Evolutionary conservation across 495 filamentous ascomycete species (phyloP).

Genomic region (Neurospora africana): DNA sequence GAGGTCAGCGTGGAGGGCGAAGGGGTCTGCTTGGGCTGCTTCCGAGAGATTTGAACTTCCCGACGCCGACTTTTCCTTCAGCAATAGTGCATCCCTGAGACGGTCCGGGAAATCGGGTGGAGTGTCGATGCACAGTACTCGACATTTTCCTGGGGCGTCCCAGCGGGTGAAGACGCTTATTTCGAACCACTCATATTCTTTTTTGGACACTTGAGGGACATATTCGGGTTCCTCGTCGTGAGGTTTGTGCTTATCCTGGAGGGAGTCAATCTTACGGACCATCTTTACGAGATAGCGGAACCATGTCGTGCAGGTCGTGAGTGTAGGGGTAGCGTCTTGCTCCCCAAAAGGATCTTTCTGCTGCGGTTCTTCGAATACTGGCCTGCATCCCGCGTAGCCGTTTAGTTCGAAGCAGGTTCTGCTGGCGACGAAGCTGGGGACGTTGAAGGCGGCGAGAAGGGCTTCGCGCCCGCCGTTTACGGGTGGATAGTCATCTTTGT

Average conservation of each 20-base stretch:
- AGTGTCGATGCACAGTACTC: slow-evolving; percentile 11
- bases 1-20: slow-evolving; percentile 13
- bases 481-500: slow-evolving; percentile 3
- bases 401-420: slow-evolving; percentile 17
- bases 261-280: slow-evolving; percentile 6
- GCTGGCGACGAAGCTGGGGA: slow-evolving; percentile 13
- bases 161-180: slow-evolving; percentile 15
- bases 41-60: not conserved
- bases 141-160: slow-evolving; percentile 3
- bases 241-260: not conserved
- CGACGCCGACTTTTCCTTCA: not conserved
- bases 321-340: not conserved
- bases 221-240: slow-evolving; percentile 11
- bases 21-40: slow-evolving; percentile 2
- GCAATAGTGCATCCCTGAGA: not conserved
- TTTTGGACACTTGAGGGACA: not conserved
- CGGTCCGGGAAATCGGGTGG: slow-evolving; percentile 5
- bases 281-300: slow-evolving; percentile 14
- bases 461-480: slow-evolving; percentile 2
- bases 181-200: slow-evolving; percentile 16
- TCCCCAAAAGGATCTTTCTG: not conserved
- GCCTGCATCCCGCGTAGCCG: slow-evolving; percentile 13
- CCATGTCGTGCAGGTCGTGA: slow-evolving; percentile 8
- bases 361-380: slow-evolving; percentile 2
- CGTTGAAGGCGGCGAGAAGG: slow-evolving; percentile 12